Evolutionary conservation across 1,139 yeast species (phyloP), one percentile per base, ranked within the genome.

Genomic region (Suhomyces anneliseae): DNA sequence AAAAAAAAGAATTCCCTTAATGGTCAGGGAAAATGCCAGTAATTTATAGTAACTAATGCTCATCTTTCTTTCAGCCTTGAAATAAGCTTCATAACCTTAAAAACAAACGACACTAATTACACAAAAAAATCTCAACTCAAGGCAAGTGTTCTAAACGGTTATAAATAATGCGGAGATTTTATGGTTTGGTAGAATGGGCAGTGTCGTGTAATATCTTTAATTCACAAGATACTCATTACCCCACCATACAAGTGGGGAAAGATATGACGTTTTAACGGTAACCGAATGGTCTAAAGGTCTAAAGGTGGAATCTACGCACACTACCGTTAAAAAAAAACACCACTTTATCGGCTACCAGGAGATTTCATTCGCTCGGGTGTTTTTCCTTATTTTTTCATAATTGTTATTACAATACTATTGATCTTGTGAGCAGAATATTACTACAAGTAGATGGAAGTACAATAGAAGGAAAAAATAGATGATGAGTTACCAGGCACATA

Each of bases 211-310:
- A 34, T 26, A 24, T 12, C 24, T 14, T 34, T 27, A 35, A 34
- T 36, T 43, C 46, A 43, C 46, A 43, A 33, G 46, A 34, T 27
- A 26, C 8, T 15, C 11, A 10, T 10, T 39, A 38, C 45, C 45
- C 45, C 45, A 34, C 42, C 14, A 10, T 9, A 8, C n/a, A 15
- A 27, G 39, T 26, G 39, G 39, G 39, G 39, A 10, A n/a, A 12
- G 26, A 10, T 26, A 36, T 36, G 39, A 36, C 39, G 29, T 36
- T 9, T 12, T 36, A 36, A 36, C 27, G 27, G 38, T 27, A 12
- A 8, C 26, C 2, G 4, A 7, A 4, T 15, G 7, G 32, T 11
- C 32, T 9, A 29, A 7, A 8, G 27, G 8, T 35, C n/a, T 10
- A 15, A 36, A 15, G 10, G 9, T 15, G 38, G 38, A 8, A 36